Base-by-base conservation (phyloP, 1,284 basidiomycete species). In the Microbotryum scabiosae region DNA sequence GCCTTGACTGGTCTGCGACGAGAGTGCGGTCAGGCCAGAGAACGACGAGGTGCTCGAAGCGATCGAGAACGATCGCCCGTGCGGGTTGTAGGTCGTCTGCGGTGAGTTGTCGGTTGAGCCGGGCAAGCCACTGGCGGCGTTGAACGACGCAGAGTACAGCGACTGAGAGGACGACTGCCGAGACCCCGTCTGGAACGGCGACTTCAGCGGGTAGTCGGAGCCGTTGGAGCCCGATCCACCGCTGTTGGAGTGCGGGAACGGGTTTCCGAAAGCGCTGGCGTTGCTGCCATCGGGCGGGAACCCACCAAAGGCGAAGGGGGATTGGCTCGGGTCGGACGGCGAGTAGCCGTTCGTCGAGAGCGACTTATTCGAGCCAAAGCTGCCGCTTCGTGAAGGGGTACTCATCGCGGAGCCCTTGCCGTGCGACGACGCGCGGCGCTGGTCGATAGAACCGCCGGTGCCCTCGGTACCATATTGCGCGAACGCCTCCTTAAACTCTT, bases 11-110 rank as follows among this genome's bases (percentile, higher is more conserved):
- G 36, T 18, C 48, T 52, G 44, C 2, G 64, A 55, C 25, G 67
- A 68, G 60, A 68, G 66, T 6, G 62, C 64, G n/a, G 67, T 66
- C 23, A 68, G 21, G 23, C 64, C 62, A 23, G 67, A 68, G 58
- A 60, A 66, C 50, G 50, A 64, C 45, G 64, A 66, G 10, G 56
- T 64, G 28, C 56, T 64, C 36, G 67, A 68, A 1, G 67, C 64
- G 16, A 63, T 66, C 48, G 67, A 68, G 21, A 62, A 64, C 16
- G 67, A 66, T n/a, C 67, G 67, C 14, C 55, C 59, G 41, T 68
- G 36, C 16, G 36, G 67, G n/a, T 44, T 45, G 51, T 51, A 51
- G 18, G 43, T 46, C 25, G 57, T 51, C 8, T 53, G 62, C 0
- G 67, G 64, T 16, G 65, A 64, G 23, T 53, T 51, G 41, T 28